Percentiles rank a stretch among this genome's conserved stretches.
Evolutionary conservation across 2,329 filamentous ascomycete species (phyloP).

Genomic region (Trichophyton mentagrophytes): DNA sequence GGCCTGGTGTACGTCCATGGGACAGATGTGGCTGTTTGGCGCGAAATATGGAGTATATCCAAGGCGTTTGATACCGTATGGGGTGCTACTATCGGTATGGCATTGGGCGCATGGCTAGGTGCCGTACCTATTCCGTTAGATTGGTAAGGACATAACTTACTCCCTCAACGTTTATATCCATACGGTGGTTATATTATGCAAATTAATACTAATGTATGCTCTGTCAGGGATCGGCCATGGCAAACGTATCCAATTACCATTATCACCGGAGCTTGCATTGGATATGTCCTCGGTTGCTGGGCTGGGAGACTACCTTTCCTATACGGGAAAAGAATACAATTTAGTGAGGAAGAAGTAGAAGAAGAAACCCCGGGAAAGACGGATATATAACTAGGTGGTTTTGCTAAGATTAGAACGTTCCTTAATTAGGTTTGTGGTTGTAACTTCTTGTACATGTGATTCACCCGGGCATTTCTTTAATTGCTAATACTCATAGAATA

Average conservation of each 20-base stretch:
- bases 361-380: background rate
- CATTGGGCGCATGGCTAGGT: constrained; percentile 79
- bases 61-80: constrained; percentile 73
- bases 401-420: background rate
- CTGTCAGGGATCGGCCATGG: constrained; percentile 73
- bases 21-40: constrained; percentile 59
- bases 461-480: background rate
- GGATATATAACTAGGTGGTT: background rate
- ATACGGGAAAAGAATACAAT: constrained; percentile 26
- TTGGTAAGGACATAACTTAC: constrained; percentile 44
- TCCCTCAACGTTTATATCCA: background rate
- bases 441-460: background rate
- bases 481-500: background rate
- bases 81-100: constrained; percentile 64
- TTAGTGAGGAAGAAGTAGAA: constrained; percentile 13
- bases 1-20: constrained; percentile 80
- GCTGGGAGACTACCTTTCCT: constrained; percentile 20
- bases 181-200: background rate
- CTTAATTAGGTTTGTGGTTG: background rate
- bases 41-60: constrained; percentile 52
- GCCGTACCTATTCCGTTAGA: constrained; percentile 92
- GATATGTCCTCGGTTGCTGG: constrained; percentile 52
- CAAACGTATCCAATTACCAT: constrained; percentile 96
- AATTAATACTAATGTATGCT: too few relatives aligned
- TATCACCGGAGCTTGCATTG: constrained; percentile 66